Conservation (phyloP, 495 filamentous ascomycete genomes). For the Letharia columbiana region DNA sequence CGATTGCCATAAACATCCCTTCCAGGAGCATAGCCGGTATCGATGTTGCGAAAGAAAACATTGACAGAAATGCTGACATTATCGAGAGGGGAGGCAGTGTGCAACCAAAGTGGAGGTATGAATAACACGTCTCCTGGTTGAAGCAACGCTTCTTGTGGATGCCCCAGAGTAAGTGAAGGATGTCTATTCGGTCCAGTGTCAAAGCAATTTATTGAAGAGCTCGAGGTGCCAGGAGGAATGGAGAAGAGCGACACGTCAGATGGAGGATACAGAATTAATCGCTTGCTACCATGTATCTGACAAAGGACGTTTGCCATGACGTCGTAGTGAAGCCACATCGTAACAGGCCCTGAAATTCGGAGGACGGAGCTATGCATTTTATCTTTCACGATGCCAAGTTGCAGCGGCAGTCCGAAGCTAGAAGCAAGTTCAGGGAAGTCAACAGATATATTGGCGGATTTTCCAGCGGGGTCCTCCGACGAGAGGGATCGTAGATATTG, state of each 20-base stretch:
- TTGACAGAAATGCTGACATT: slow-evolving; percentile 69
- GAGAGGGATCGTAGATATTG: slow-evolving; percentile 75
- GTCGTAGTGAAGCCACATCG: slow-evolving; percentile 92
- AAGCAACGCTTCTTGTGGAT: slow-evolving; percentile 58
- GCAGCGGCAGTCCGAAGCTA: slow-evolving; percentile 63
- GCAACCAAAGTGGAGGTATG: slow-evolving; percentile 74
- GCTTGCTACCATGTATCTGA: slow-evolving; percentile 64
- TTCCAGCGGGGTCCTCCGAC: slow-evolving; percentile 52
- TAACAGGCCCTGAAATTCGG: slow-evolving; percentile 70
- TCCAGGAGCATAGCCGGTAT: slow-evolving; percentile 61
- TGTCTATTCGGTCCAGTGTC: slow-evolving; percentile 29
- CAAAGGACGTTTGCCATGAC: slow-evolving; percentile 86
- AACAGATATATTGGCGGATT: slow-evolving; percentile 54
- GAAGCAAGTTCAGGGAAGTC: slow-evolving; percentile 63
- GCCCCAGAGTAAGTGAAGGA: slow-evolving; percentile 44
- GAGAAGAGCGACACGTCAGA: slow-evolving; percentile 58
- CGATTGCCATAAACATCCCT: slow-evolving; percentile 83
- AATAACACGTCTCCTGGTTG: slow-evolving; percentile 67
- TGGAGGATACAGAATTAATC: slow-evolving; percentile 70
- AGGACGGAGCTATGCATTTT: slow-evolving; percentile 73
- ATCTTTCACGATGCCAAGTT: slow-evolving; percentile 48
- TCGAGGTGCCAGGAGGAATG: slow-evolving; percentile 69
- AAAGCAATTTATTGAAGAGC: slow-evolving; percentile 68
- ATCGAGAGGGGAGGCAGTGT: slow-evolving; percentile 56
- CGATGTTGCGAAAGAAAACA: slow-evolving; percentile 70